Base-by-base conservation (phyloP, 176 grass and related monocot species). In the Bonia amplexicaulis region DNA sequence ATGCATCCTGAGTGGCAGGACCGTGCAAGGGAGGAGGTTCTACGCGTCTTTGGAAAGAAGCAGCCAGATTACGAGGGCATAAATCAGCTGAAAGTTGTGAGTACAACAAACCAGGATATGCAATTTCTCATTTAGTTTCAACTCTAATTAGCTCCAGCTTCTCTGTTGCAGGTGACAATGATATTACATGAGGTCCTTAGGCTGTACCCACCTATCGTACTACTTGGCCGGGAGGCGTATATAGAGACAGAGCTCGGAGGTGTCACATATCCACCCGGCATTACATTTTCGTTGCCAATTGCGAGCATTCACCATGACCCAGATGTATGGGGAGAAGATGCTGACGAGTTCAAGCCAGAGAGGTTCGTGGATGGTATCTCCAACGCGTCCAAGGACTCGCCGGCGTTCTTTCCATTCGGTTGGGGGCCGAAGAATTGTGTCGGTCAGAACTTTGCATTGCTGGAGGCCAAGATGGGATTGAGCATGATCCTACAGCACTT, bases 131-230 rank as follows among this genome's bases (percentile, higher is more conserved):
- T 69, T 16, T 31, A 44, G 12, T 49, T 63, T 8, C 67, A 16
- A 6, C 0, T 60, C 40, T 69, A 17, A 5, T 29, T 61, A 20
- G 5, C 17, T 42, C 6, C 16, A 9, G 4, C 16, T 64, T 14
- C 40, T 79, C 0, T 26, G 31, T 48, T 58, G 48, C 59, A 96
- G 89, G 91, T 96, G 42, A 93, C 94, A 10, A 91, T 96, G 89
- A 86, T 93, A 80, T 20, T 96, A 33, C 66, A 93, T 22, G 94
- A 96, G 84, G 94, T 93, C 55, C 89, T 96, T 9, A 69, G 94
- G 22, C 42, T 96, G 7, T 93, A 93, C 83, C 91, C 94, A 19
- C 88, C 94, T 9, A 51, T 60, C 25, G 17, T 80, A 6, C 12
- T 27, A 20, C 3, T 96, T 81, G 4, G 16, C 6, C 72, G 89